Evolutionary conservation across 1,284 basidiomycete species (phyloP).

Genomic region (Neonothopanus nambi): DNA sequence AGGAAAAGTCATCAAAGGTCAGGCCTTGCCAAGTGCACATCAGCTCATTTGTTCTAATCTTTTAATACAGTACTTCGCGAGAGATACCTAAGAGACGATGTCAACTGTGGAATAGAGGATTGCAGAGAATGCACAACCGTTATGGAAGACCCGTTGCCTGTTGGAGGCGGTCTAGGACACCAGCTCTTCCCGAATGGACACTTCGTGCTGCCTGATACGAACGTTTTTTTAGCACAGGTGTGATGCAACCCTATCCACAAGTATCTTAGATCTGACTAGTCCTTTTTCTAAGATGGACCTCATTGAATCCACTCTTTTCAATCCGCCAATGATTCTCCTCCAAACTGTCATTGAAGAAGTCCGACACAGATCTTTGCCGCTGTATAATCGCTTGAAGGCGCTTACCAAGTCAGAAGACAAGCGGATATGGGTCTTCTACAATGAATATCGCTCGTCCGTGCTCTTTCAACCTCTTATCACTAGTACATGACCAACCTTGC

Average conservation of each 20-base stretch:
- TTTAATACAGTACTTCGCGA: constrained; percentile 77
- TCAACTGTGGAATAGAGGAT: constrained; percentile 82
- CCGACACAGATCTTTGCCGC: constrained; percentile 88
- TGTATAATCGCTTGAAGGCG: constrained; percentile 89
- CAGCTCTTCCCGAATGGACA: constrained; percentile 65
- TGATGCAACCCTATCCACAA: neutral
- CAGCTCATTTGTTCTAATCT: constrained; percentile 1
- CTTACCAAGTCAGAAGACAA: constrained; percentile 83
- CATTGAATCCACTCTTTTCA: constrained; percentile 75
- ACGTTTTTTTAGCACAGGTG: constrained; percentile 92
- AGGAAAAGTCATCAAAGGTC: constrained; percentile 93
- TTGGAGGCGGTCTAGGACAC: constrained; percentile 52
- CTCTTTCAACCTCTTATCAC: constrained; percentile 19
- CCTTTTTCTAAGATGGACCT: constrained; percentile 82
- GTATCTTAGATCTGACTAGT: neutral
- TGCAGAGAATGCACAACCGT: constrained; percentile 63
- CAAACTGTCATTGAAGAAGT: constrained; percentile 98
- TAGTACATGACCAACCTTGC: constrained; percentile 14
- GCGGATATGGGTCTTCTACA: constrained; percentile 86
- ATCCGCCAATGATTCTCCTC: constrained; percentile 81
- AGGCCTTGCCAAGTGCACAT: neutral
- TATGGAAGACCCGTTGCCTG: constrained; percentile 44
- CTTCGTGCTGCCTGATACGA: constrained; percentile 93
- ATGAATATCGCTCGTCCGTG: constrained; percentile 83
- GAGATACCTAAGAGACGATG: constrained; percentile 91